Evolutionary conservation across 495 filamentous ascomycete species (phyloP), one percentile per base, ranked within the genome.

Genomic region (Evernia prunastri): DNA sequence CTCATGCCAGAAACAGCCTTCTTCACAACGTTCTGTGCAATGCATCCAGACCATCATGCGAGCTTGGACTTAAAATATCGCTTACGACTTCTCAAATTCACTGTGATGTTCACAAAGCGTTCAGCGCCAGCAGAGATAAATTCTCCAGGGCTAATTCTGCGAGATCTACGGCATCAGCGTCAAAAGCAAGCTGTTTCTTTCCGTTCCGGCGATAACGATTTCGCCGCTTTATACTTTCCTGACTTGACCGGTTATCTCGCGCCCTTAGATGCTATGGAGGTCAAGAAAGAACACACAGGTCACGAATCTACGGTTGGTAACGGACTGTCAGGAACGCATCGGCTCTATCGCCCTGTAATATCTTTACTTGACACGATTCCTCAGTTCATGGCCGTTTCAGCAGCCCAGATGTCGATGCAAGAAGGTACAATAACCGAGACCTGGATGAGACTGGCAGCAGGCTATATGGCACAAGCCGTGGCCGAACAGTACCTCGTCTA

Each of bases 391-490:
- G 68, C 73, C 9, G 63, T 86, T 4, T 83, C 80, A 40, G 70
- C 73, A 2, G 51, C 72, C 6, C 77, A 76, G 25, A 63, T 60
- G 4, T 56, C 61, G 4, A 42, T 64, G 37, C 57, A 66, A 33
- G 59, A 61, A 58, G 53, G 45, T 12, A 64, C 56, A 20, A 68
- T 72, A 15, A 66, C 67, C 25, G 67, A 66, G 6, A 39, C 58
- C 8, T 83, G 78, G 78, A 74, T 79, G 63, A 72, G 78, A 15
- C 67, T 82, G 11, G 75, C 77, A 1, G 76, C 72, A 0, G 75
- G 77, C 29, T 81, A 80, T 64, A 78, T 84, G 71, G 66, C 79
- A 15, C 81, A 85, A 57, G 79, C 82, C 9, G 72, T 70, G 6
- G 45, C 81, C 10, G 82, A 85, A 67, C 78, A 80, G 61, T 77